These are phyloP conservation scores for Eimeria falciformis DNA, from an alignment of 169 alveolate genomes.

Conservation along the genomic window DNA sequence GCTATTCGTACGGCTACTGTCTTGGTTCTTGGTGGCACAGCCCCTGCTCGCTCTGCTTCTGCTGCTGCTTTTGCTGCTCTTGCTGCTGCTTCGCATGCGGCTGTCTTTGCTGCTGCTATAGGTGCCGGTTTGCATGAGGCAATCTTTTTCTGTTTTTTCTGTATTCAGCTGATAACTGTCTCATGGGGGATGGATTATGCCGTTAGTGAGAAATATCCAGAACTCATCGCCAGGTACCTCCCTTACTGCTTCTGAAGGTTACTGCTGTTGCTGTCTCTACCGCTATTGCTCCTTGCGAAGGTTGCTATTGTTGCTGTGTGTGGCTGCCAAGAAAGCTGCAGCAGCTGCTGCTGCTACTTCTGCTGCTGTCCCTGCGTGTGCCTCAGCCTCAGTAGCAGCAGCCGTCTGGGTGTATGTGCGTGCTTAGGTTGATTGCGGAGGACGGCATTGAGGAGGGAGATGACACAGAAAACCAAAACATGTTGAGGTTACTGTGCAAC, in stretches of 20 bases:
- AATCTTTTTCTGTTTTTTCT: not conserved
- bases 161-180: not conserved
- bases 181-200: constrained; percentile 30
- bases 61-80: not conserved
- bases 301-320: not conserved
- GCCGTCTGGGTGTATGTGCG: not conserved
- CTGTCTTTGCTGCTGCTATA: not conserved
- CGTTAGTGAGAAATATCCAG: not conserved
- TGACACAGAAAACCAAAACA: not conserved
- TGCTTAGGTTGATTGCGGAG: constrained; percentile 21
- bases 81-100: not conserved
- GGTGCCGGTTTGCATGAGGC: not conserved
- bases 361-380: constrained; percentile 19
- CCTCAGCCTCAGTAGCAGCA: not conserved
- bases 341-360: constrained; percentile 25
- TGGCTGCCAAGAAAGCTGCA: not conserved
- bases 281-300: not conserved
- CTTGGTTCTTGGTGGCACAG: not conserved
- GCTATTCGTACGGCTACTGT: not conserved
- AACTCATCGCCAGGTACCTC: not conserved
- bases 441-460: constrained; percentile 6
- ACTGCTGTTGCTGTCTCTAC: constrained; percentile 26
- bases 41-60: not conserved
- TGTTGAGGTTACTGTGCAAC: not conserved
- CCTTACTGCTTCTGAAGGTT: not conserved